Percentiles rank a stretch among this genome's conserved stretches.
phyloP scores from a whole-genome alignment of 805 yeast species.

The Phaffomyces thermotolerans region DNA sequence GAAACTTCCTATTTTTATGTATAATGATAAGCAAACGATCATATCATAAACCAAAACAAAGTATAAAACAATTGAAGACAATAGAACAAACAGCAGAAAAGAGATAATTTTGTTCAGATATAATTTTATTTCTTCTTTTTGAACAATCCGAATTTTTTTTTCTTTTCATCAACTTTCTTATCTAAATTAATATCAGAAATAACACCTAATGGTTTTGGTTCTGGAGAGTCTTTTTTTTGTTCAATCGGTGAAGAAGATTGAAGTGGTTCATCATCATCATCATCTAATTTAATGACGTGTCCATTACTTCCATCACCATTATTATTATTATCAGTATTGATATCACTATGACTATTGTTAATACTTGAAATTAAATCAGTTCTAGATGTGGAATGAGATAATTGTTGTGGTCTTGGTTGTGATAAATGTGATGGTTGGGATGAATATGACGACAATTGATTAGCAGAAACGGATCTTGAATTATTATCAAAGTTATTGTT shows the following conservation, averaged over 20 bases:
- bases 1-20: too few species aligned
- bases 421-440: not conserved
- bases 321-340: too few species aligned
- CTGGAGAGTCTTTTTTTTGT: not conserved
- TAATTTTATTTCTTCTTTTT: slow-evolving; percentile 5
- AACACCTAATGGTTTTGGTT: slow-evolving; percentile 10
- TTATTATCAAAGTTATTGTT: not conserved
- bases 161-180: slow-evolving; percentile 3
- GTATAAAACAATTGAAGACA: too few species aligned
- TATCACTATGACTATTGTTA: too few species aligned
- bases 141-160: slow-evolving; percentile 10
- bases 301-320: too few species aligned
- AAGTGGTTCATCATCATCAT: not conserved
- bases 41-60: too few species aligned
- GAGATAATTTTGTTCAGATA: too few species aligned
- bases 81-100: too few species aligned
- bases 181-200: slow-evolving; percentile 2
- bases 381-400: slow-evolving; percentile 5
- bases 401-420: not conserved
- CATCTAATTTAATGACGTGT: not conserved
- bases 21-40: too few species aligned
- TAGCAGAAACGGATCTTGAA: slow-evolving; percentile 4
- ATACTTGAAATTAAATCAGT: not conserved
- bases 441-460: slow-evolving; percentile 2
- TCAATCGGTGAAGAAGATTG: not conserved